These are phyloP conservation scores for Tetracentron sinense DNA, from an alignment of 164 flowering plant species.

Conservation along the genomic window DNA sequence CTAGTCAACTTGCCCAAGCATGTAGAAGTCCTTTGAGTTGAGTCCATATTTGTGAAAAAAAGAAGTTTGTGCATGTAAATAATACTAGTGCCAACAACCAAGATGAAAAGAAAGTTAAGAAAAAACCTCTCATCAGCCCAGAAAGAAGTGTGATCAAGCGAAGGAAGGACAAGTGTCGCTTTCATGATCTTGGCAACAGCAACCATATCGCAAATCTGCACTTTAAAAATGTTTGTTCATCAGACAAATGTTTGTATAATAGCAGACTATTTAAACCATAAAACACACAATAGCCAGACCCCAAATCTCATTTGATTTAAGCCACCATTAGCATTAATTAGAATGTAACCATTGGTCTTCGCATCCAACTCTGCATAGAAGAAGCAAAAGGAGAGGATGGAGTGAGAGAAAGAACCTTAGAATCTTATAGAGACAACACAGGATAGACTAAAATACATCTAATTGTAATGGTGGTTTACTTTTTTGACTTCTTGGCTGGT, in stretches of 20 bases:
- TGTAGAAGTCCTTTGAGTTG: no score
- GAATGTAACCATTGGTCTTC: slow-evolving; percentile 77
- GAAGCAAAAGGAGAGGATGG: slow-evolving; percentile 8
- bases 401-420: not conserved
- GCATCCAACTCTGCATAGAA: slow-evolving; percentile 54
- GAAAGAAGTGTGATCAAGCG: slow-evolving; percentile 94
- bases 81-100: no score
- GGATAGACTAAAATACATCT: not conserved
- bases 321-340: slow-evolving; percentile 98
- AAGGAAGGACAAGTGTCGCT: slow-evolving; percentile 98
- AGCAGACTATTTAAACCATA: slow-evolving; percentile 9
- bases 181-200: slow-evolving; percentile 93
- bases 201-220: slow-evolving; percentile 99
- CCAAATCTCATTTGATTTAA: slow-evolving; percentile 99
- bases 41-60: no score
- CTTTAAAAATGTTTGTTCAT: slow-evolving; percentile 39
- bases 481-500: slow-evolving; percentile 43
- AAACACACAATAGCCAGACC: slow-evolving; percentile 58
- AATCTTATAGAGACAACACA: not conserved
- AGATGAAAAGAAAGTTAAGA: slow-evolving; percentile 2
- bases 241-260: slow-evolving; percentile 23
- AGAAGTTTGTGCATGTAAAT: no score
- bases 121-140: slow-evolving; percentile 96
- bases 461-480: slow-evolving; percentile 38
- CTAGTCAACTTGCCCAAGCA: no score